Evolutionary conservation across 2,329 filamentous ascomycete genomes (phyloP).

Genomic region (Cordyceps fumosorosea): DNA sequence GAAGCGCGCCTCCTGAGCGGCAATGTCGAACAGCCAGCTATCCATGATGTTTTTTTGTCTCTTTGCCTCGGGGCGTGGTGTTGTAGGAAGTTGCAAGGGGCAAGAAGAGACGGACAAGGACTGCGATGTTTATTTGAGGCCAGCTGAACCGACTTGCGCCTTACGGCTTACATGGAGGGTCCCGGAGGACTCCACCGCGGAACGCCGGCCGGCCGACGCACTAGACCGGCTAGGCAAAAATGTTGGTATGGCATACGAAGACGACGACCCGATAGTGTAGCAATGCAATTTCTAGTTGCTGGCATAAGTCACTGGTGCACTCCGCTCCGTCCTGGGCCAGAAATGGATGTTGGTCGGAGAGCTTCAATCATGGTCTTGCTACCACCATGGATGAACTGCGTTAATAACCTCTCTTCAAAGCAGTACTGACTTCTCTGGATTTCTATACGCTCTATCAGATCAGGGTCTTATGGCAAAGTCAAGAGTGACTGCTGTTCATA

Average conservation of each 20-base stretch:
- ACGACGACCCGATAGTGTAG: not conserved
- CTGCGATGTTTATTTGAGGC: not conserved
- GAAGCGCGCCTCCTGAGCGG: conserved; percentile 17
- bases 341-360: no score
- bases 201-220: not conserved
- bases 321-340: no score
- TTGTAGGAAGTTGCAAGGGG: not conserved
- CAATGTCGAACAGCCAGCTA: not conserved
- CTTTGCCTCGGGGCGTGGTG: not conserved
- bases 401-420: no score
- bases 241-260: not conserved
- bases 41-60: not conserved
- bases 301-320: no score
- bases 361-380: no score
- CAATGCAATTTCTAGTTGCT: not conserved
- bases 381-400: no score
- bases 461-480: no score
- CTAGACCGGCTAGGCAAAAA: not conserved
- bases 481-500: no score
- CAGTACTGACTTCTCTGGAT: no score
- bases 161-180: conserved; percentile 6
- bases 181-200: not conserved
- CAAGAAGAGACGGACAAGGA: not conserved
- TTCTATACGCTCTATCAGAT: no score
- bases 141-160: not conserved